Evolutionary conservation across 805 yeast species (phyloP).

Genomic region (Candida endomychidarum): DNA sequence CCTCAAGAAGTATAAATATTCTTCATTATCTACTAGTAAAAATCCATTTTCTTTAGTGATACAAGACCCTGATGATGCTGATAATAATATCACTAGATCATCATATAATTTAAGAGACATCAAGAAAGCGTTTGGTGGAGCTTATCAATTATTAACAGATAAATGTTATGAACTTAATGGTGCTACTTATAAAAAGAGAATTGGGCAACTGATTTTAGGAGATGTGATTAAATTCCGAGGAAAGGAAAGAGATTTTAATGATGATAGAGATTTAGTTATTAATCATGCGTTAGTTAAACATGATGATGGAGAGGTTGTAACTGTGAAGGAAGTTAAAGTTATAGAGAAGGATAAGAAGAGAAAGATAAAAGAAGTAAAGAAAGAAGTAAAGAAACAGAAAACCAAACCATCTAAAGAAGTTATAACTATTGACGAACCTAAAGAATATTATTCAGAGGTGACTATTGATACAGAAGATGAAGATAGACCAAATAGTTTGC

Average conservation of each 20-base stretch:
- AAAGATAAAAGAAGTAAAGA: background rate
- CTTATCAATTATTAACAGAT: conserved; percentile 72
- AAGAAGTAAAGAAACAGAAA: background rate
- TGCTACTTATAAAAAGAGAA: conserved; percentile 62
- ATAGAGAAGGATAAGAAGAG: background rate
- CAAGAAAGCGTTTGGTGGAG: conserved; percentile 85
- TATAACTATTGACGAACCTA: conserved; percentile 10
- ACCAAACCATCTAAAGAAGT: background rate
- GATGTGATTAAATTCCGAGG: conserved; percentile 77
- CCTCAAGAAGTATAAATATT: conserved; percentile 52
- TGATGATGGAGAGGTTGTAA: conserved; percentile 11
- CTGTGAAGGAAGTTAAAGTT: background rate
- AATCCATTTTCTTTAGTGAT: conserved; percentile 67
- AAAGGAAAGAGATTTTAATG: conserved; percentile 71
- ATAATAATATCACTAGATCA: conserved; percentile 84
- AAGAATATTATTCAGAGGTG: conserved; percentile 46
- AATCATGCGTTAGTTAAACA: conserved; percentile 55
- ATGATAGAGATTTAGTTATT: conserved; percentile 62
- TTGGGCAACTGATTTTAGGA: conserved; percentile 75
- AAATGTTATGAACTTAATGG: conserved; percentile 71
- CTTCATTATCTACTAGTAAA: conserved; percentile 47
- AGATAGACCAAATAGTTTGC: conserved; percentile 11
- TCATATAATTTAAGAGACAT: conserved; percentile 77
- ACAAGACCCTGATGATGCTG: conserved; percentile 83
- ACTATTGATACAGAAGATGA: conserved; percentile 34